Conservation (phyloP, 331 rosid species). For the Pyracantha coccinea region DNA sequence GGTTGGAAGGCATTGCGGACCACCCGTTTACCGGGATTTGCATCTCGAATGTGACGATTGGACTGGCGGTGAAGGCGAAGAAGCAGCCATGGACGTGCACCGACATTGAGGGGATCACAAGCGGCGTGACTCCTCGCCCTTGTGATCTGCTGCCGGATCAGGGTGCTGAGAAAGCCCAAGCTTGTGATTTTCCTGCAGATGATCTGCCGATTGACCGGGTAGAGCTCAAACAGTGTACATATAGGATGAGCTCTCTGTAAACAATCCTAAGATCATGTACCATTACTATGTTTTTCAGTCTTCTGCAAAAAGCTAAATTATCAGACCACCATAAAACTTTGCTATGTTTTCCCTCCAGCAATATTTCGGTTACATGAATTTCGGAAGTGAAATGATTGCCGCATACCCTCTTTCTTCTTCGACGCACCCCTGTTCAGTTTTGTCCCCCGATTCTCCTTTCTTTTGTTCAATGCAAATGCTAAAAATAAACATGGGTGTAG, state of each 20-base stretch:
- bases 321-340: background rate
- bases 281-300: background rate
- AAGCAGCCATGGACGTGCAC: conserved; percentile 46
- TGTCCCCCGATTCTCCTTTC: no score
- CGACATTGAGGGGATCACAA: conserved; percentile 32
- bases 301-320: background rate
- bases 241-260: conserved; percentile 23
- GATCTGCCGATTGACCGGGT: conserved; percentile 51
- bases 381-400: no score
- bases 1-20: conserved; percentile 40
- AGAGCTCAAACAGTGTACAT: conserved; percentile 50
- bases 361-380: no score
- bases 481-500: no score
- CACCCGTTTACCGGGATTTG: conserved; percentile 41
- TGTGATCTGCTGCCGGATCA: conserved; percentile 31
- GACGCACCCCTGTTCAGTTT: no score
- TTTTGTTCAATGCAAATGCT: no score
- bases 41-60: conserved; percentile 43
- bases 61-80: conserved; percentile 42
- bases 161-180: conserved; percentile 11
- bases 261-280: conserved; percentile 1
- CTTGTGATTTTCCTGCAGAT: conserved; percentile 64
- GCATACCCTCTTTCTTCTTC: no score
- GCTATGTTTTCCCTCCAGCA: background rate
- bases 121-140: conserved; percentile 36